Evolutionary conservation across 345 rosid genomes (phyloP).

Genomic region (Chamaenerion angustifolium): DNA sequence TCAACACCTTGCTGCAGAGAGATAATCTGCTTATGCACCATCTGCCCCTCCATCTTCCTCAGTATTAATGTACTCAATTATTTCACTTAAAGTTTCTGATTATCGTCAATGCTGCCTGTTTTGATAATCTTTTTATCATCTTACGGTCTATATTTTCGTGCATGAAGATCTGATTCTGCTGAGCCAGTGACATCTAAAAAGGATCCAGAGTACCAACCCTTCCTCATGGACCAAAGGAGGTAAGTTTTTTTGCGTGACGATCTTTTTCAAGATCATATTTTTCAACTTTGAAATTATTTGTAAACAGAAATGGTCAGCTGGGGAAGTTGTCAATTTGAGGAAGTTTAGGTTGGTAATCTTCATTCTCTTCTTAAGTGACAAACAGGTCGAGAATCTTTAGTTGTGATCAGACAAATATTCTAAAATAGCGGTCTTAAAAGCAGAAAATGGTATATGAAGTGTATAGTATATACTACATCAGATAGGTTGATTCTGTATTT

Average conservation of each 20-base stretch:
- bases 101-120: background rate
- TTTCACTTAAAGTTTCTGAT: background rate
- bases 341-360: too few relatives aligned
- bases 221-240: constrained; percentile 39
- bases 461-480: too few relatives aligned
- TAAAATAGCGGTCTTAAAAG: too few relatives aligned
- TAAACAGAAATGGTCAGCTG: too few relatives aligned
- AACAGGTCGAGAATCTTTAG: too few relatives aligned
- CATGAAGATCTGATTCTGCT: constrained; percentile 23
- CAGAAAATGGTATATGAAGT: too few relatives aligned
- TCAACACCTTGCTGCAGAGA: constrained; percentile 54
- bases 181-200: constrained; percentile 12
- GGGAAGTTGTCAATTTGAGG: too few relatives aligned
- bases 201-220: constrained; percentile 31
- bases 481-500: too few relatives aligned
- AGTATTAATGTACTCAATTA: constrained; percentile 14
- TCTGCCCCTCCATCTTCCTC: constrained; percentile 26
- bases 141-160: background rate
- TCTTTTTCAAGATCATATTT: too few relatives aligned
- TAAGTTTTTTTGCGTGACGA: constrained; percentile 1
- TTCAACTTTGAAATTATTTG: too few relatives aligned
- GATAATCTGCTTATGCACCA: constrained; percentile 49
- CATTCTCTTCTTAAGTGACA: too few relatives aligned
- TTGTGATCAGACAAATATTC: too few relatives aligned
- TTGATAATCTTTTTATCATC: background rate